These are phyloP conservation scores for Coniferiporia sulphurascens DNA, from an alignment of 1,284 basidiomycete genomes.

Conservation along the genomic window DNA sequence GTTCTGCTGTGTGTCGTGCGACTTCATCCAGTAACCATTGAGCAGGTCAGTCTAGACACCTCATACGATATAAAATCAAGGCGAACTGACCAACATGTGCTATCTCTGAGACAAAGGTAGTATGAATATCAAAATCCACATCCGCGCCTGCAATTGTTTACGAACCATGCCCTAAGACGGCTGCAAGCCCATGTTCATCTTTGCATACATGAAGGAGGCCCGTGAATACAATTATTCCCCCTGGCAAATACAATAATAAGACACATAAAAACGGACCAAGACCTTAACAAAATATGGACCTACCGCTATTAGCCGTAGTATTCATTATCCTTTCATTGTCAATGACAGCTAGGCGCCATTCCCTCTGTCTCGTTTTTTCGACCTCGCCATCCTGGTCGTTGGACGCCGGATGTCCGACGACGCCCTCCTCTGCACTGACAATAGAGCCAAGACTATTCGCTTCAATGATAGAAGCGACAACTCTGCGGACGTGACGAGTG, in stretches of 20 bases:
- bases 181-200: conserved; percentile 82
- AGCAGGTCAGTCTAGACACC: neutral
- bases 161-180: conserved; percentile 82
- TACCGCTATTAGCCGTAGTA: conserved; percentile 76
- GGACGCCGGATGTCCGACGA: neutral
- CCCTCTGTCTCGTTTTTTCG: conserved; percentile 27
- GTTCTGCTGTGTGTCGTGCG: conserved; percentile 26
- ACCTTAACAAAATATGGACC: conserved; percentile 18
- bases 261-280: neutral
- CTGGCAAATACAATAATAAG: conserved; percentile 26
- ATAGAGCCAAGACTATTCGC: conserved; percentile 67
- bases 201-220: conserved; percentile 80
- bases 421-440: conserved; percentile 16
- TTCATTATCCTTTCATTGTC: conserved; percentile 72
- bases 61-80: conserved; percentile 11
- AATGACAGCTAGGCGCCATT: conserved; percentile 81
- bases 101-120: conserved; percentile 52
- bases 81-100: conserved; percentile 67
- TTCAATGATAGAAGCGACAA: conserved; percentile 69
- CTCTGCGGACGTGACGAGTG: conserved; percentile 61
- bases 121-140: neutral
- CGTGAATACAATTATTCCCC: conserved; percentile 84
- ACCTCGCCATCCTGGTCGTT: conserved; percentile 23
- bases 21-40: conserved; percentile 51
- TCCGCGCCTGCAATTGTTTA: neutral